Conservation (phyloP, 192 early-diverging fungal species). For the Entomortierella beljakovae region DNA sequence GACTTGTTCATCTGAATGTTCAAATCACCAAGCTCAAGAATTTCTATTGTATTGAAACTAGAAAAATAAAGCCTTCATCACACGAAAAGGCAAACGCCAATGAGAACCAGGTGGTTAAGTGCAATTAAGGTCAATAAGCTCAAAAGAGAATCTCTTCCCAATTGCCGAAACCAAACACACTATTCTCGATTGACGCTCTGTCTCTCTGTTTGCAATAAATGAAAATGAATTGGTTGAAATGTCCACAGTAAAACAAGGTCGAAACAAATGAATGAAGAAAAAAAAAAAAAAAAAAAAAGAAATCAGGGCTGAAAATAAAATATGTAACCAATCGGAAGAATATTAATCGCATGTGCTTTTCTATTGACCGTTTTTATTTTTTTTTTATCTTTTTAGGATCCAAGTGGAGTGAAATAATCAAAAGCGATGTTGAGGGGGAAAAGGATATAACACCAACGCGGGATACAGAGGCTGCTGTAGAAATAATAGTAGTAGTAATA, state of each 20-base stretch:
- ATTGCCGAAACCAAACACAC: conserved; percentile 12
- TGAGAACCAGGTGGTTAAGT: neutral
- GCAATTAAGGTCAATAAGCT: neutral
- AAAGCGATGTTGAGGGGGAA: neutral
- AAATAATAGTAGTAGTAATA: neutral
- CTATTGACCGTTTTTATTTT: too few species aligned
- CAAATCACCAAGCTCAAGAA: neutral
- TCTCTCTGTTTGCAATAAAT: neutral
- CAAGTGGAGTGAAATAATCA: too few species aligned
- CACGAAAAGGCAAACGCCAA: neutral
- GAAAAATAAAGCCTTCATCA: neutral
- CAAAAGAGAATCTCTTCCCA: neutral
- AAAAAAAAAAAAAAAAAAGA: too few species aligned
- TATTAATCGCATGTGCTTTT: too few species aligned
- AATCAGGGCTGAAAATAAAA: too few species aligned
- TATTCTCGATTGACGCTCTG: too few species aligned
- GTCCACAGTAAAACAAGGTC: neutral
- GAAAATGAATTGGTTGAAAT: neutral
- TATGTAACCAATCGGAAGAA: too few species aligned
- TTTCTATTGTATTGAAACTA: neutral
- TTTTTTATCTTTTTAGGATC: too few species aligned
- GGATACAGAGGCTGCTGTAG: neutral
- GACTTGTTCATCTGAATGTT: neutral
- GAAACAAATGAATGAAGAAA: neutral
- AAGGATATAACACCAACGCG: neutral